Evolutionary conservation across 345 rosid genomes (phyloP).

Genomic region (Eucalyptus microcorys): DNA sequence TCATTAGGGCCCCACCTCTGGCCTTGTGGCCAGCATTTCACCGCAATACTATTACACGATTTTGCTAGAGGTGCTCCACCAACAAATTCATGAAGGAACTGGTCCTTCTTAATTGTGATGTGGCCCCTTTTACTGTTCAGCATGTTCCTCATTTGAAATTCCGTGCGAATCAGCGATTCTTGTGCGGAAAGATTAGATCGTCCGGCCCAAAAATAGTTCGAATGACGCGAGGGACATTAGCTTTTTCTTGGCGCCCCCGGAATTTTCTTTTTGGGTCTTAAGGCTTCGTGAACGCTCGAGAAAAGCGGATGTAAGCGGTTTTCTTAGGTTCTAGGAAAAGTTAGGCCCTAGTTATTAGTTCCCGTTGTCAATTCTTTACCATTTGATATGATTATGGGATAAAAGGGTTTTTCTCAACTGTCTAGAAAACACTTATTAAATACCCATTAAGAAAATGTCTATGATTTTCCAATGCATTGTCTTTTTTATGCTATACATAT

Average conservation of each 20-base stretch:
- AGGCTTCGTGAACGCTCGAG: not conserved
- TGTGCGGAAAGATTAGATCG: not conserved
- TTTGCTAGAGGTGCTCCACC: not conserved
- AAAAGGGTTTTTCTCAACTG: not conserved
- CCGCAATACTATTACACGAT: too few species aligned
- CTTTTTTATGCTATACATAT: not conserved
- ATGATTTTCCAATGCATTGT: not conserved
- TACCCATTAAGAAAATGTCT: not conserved
- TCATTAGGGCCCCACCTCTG: too few species aligned
- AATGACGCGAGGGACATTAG: not conserved
- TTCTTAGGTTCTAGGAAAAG: not conserved
- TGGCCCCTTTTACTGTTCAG: not conserved
- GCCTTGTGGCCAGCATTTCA: too few species aligned
- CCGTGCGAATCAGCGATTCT: not conserved
- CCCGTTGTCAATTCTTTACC: not conserved
- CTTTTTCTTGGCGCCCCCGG: not conserved
- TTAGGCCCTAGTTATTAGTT: not conserved
- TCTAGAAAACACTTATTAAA: not conserved
- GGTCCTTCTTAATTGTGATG: not conserved
- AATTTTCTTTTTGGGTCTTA: not conserved
- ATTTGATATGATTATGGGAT: not conserved
- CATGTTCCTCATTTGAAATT: not conserved
- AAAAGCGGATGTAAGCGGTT: not conserved
- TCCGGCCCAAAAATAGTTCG: not conserved
- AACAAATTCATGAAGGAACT: not conserved